Evolutionary conservation across 139 green algal genomes (phyloP).

Genomic region (Raphidocelis subcapitata): DNA sequence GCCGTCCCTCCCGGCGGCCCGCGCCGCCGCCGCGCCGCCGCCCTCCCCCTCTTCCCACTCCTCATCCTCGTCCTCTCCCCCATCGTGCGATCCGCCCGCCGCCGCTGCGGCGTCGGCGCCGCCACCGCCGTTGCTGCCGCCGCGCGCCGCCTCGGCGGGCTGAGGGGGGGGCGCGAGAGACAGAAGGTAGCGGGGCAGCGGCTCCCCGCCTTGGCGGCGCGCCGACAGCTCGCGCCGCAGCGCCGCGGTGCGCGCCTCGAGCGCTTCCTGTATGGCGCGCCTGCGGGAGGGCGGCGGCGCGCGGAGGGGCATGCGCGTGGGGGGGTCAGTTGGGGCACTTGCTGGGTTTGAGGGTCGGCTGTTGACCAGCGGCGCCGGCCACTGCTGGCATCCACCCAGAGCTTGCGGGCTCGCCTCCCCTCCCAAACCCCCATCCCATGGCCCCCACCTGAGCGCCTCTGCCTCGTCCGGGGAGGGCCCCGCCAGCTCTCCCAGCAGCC

Average conservation of each 20-base stretch:
- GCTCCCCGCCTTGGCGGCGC: neutral
- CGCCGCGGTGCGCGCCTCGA: slow-evolving; percentile 24
- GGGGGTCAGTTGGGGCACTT: slow-evolving; percentile 24
- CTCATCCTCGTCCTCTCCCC: no score
- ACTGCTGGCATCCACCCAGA: no score
- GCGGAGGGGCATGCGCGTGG: no score
- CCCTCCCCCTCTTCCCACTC: no score
- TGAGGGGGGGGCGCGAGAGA: neutral
- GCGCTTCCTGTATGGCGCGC: slow-evolving; percentile 36
- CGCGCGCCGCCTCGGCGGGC: slow-evolving; percentile 9
- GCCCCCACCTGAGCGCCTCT: neutral
- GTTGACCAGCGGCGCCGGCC: no score
- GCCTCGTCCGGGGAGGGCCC: neutral
- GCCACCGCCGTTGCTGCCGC: no score
- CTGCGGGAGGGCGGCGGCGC: neutral
- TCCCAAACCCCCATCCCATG: neutral
- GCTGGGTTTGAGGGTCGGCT: neutral
- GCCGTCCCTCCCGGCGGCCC: no score
- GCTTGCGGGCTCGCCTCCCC: neutral
- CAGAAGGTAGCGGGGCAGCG: neutral
- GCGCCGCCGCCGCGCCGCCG: no score
- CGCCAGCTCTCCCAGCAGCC: slow-evolving; percentile 52
- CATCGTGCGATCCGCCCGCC: no score
- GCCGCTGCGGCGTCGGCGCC: no score
- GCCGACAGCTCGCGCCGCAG: neutral